Percentiles rank a stretch among this genome's conserved stretches.
These are phyloP conservation scores for Aureobasidium mangrovei DNA, from an alignment of 2,329 filamentous ascomycete species.

Conservation along the genomic window DNA sequence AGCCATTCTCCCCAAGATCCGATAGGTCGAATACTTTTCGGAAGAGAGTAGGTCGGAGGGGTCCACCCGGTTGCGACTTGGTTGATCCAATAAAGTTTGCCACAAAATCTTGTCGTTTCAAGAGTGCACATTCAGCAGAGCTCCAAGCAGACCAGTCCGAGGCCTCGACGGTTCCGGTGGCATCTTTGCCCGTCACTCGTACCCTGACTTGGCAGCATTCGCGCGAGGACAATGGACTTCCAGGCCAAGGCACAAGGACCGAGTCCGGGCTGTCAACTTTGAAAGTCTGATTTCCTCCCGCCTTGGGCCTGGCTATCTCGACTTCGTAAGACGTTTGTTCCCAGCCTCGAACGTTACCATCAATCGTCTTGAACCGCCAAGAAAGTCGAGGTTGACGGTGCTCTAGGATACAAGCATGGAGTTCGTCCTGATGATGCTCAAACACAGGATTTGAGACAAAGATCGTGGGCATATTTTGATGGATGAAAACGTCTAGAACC, in stretches of 20 bases:
- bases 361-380: conserved; percentile 1
- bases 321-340: conserved; percentile 11
- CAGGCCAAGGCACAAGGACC: conserved; percentile 14
- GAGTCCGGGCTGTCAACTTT: conserved; percentile 1
- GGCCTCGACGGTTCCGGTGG: neutral
- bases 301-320: conserved; percentile 5
- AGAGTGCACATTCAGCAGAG: neutral
- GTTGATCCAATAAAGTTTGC: conserved; percentile 13
- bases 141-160: conserved; percentile 8
- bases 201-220: conserved; percentile 11
- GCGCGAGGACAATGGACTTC: neutral
- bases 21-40: conserved; percentile 28
- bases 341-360: neutral
- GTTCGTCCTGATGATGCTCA: conserved; percentile 4
- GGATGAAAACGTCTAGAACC: too few relatives aligned
- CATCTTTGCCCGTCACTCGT: neutral
- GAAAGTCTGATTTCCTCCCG: neutral
- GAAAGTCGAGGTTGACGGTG: conserved; percentile 12
- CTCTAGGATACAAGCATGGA: neutral
- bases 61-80: neutral
- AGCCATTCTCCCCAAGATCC: neutral
- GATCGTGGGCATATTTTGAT: neutral
- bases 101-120: neutral
- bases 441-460: neutral
- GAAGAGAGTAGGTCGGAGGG: conserved; percentile 20